Evolutionary conservation across 495 filamentous ascomycete species (phyloP).

Genomic region (Talaromyces trachyspermus): DNA sequence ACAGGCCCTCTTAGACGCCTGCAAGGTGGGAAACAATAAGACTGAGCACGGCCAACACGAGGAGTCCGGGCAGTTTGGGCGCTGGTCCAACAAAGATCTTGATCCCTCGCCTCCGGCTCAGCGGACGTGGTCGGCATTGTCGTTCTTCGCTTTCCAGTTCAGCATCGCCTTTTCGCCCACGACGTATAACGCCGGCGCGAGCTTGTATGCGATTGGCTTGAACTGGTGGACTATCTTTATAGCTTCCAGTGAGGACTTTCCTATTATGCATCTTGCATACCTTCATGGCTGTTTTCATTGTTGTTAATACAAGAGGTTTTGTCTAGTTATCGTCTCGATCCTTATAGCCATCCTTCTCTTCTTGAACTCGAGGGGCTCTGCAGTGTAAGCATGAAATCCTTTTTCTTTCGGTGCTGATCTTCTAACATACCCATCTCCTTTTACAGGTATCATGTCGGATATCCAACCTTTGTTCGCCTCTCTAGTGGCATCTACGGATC

Average conservation of each 20-base stretch:
- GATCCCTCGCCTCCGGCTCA: conserved; percentile 1
- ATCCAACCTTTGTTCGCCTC: conserved; percentile 50
- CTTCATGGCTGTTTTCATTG: neutral
- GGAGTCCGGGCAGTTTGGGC: conserved; percentile 2
- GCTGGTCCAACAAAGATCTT: conserved; percentile 8
- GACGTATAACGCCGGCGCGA: conserved; percentile 2
- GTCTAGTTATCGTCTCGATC: conserved; percentile 1
- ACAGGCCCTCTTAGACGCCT: neutral
- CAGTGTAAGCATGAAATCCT: neutral
- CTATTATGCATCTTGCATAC: too few relatives aligned
- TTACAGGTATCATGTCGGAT: conserved; percentile 30
- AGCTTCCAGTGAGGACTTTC: conserved; percentile 2
- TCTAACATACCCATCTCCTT: neutral
- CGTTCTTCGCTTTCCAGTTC: conserved; percentile 4
- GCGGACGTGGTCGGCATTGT: conserved; percentile 4
- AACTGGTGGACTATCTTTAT: conserved; percentile 8
- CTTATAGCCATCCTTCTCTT: conserved; percentile 4
- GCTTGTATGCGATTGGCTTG: conserved; percentile 5
- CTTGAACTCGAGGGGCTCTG: conserved; percentile 1
- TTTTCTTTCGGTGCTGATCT: neutral
- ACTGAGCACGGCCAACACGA: neutral
- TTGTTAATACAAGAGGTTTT: neutral
- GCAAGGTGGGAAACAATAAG: neutral
- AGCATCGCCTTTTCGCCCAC: conserved; percentile 7
- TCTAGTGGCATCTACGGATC: conserved; percentile 19